Base-by-base conservation (phyloP, 1,139 yeast species). In the Lodderomyces beijingensis region DNA sequence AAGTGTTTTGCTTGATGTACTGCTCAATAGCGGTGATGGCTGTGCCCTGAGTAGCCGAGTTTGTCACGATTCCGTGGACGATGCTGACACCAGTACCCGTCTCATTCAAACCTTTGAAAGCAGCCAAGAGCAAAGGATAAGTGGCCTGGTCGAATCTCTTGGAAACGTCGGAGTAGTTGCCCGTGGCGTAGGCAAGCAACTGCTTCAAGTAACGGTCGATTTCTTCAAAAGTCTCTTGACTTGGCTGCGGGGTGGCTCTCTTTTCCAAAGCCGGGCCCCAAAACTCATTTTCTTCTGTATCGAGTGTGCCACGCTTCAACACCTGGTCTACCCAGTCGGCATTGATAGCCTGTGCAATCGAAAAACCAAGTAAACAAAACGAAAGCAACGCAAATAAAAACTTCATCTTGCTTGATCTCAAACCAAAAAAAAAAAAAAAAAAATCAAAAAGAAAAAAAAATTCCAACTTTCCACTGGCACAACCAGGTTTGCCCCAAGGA, bases 31-130 rank as follows among this genome's bases (percentile, higher is more conserved):
- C 47, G 17, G 41, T 41, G 14, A 55, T 50, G 13, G 51, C 46
- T 10, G 47, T 40, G 5, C 46, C 39, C 35, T 57, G 57, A 5
- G 62, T 51, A 21, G 48, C 35, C 7, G 49, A 39, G 26, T 42
- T 44, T 8, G 57, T 50, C 13, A 52, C 49, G 5, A 57, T 45
- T 2, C 43, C 41, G 34, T 56, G 55, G 2, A 49, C 45, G 20
- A 55, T 39, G 16, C 44, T 37, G 4, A 55, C 55, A 29, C 55
- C 62, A 14, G 45, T 41, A 11, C 59, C 63, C 14, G 53, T 43
- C 33, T 47, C 42, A 43, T 59, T 58, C 37, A 59, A 46, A 6
- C 45, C 46, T 15, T 53, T 51, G 36, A 57, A 53, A 14, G 53
- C 46, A n/a, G 47, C 40, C 2, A 63, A 57, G 31, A 59, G 52